Base-by-base conservation (phyloP, 106 monocot genomes). In the Allium cepa region DNA sequence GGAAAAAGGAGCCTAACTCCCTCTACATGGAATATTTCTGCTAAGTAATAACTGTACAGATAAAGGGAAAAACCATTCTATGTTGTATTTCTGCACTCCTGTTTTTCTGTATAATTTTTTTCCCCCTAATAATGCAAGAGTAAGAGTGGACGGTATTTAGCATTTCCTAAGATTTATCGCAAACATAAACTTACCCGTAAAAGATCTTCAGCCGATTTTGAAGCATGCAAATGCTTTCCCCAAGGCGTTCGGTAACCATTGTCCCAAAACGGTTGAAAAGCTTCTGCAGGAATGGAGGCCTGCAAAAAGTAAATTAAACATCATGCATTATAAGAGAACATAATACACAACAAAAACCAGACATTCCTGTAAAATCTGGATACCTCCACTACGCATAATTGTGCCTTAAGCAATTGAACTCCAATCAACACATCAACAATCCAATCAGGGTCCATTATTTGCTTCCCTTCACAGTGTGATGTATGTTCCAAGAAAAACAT, bases 211-310 rank as follows among this genome's bases (percentile, higher is more conserved):
- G 87, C 58, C 28, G 99, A 87, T 71, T 84, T 76, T 8, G 93
- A 79, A 47, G 83, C 79, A 49, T 87, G 82, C 76, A 99, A 71
- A 79, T 90, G 90, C 52, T 79, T 63, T 60, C 83, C 85, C 99
- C 93, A 99, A 47, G 93, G 87, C 74, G 81, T 93, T 46, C 99
- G 71, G 79, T 83, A 90, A 11, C 79, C 77, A 10, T 93, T 90
- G 4, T 90, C 85, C 99, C 99, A 99, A 68, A 79, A 87, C 46
- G 80, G 66, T 69, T 87, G 84, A 81, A 99, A 87, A 69, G 99
- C 90, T 71, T 93, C 93, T 22, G 63, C 70, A 61, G 99, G 99
- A 79, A 99, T 76, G 3, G 87, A 93, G 13, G 75, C 99, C 99
- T 99, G 71, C 57, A 79, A 82, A 69, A 14, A 57, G 3, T 3